Base-by-base conservation (phyloP, 768 basidiomycete species). In the Termitomyces sp. region DNA sequence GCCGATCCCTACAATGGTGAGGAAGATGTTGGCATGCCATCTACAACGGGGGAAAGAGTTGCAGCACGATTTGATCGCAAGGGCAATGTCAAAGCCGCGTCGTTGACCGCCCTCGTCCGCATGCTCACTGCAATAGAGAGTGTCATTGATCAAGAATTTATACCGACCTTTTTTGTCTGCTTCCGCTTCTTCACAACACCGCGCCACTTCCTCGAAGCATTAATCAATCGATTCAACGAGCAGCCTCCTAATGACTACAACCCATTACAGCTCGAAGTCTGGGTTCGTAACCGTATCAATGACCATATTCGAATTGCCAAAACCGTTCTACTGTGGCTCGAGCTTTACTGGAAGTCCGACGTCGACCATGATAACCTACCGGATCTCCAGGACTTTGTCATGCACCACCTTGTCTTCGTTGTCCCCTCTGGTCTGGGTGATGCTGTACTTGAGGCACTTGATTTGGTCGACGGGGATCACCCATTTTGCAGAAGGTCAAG, bases 151-250 rank as follows among this genome's bases (percentile, higher is more conserved):
- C 69, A 72, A 56, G 70, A 81, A 43, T 69, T 89, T 72, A 67
- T 73, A 62, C 71, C 81, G 61, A 71, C 83, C 2, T 89, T 92
- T 74, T 86, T 90, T 73, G 72, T 85, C n/a, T 85, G 82, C 56
- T 92, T 91, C 73, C 85, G 89, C 32, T 80, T 85, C 62, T 91
- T 89, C 75, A 80, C 83, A 14, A 77, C 78, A 0, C 81, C 90
- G 0, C 32, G 48, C 15, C 75, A 79, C 7, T 74, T 86, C 11
- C 73, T 85, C 38, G 70, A 66, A 6, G 69, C 66, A 31, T 66
- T 77, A 9, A 64, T 83, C 31, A 69, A 68, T 5, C 82, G 88
- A 46, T 92, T 83, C 71, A 71, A 83, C 56, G 77, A 79, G 60
- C 54, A 45, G 29, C 66, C 71, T 7, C 69, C 71, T 0, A 37